A percentile compares a stretch with the other conserved stretches of the same genome.
Conservation (phyloP, 768 basidiomycete genomes). For the Termitomyces sp. region DNA sequence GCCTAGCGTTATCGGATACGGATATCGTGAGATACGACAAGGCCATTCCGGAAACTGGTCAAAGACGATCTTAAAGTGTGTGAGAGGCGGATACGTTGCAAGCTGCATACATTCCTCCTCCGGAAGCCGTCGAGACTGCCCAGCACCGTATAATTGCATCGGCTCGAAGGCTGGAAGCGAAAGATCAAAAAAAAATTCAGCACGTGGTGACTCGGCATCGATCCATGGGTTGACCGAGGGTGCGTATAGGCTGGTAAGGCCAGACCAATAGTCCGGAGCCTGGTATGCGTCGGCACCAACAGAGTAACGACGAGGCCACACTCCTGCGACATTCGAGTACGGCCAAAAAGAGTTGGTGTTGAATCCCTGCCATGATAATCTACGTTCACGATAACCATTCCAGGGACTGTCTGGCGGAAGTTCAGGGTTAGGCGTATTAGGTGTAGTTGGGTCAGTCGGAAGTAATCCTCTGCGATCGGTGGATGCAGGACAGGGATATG, state of each 20-base stretch:
- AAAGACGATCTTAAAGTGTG: neutral
- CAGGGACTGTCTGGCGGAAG: neutral
- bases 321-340: neutral
- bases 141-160: neutral
- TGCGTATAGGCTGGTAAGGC: neutral
- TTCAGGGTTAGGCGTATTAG: neutral
- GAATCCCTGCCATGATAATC: neutral
- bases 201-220: neutral
- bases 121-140: neutral
- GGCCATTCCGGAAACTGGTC: neutral
- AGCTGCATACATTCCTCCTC: neutral
- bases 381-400: neutral
- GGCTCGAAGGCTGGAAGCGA: neutral
- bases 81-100: neutral
- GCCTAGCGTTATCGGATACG: neutral
- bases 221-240: slow-evolving; percentile 1
- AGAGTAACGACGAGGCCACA: neutral
- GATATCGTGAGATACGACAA: neutral
- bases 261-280: neutral
- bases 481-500: neutral
- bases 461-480: neutral
- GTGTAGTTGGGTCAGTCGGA: slow-evolving; percentile 2
- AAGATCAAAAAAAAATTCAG: slow-evolving; percentile 4
- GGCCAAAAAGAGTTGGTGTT: neutral
- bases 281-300: neutral